A percentile compares a stretch with the other conserved stretches of the same genome.
These are phyloP conservation scores for Psilocybe azurescens DNA, from an alignment of 768 basidiomycete genomes.

Conservation along the genomic window DNA sequence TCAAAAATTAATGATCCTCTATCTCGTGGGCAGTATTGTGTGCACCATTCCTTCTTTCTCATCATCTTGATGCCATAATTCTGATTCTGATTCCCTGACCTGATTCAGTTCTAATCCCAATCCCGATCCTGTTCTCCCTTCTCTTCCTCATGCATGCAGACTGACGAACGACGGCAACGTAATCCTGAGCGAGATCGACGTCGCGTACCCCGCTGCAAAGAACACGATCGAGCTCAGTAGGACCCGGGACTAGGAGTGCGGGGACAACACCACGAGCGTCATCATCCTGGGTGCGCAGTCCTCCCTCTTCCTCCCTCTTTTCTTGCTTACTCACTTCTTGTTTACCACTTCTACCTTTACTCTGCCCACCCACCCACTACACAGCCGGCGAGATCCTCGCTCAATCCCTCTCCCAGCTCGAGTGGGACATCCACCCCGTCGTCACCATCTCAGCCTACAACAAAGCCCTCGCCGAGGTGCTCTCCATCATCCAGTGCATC, in stretches of 20 bases:
- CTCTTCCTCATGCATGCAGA: no score
- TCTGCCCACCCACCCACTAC: conserved; percentile 75
- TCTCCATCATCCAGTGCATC: conserved; percentile 86
- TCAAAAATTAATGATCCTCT: conserved; percentile 99
- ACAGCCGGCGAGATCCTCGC: conserved; percentile 55
- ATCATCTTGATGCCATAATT: no score
- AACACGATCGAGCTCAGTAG: conserved; percentile 99
- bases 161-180: no score
- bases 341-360: no score
- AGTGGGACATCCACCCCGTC: no score
- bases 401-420: no score
- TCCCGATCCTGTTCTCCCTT: no score
- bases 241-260: conserved; percentile 99
- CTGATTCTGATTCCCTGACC: conserved; percentile 1
- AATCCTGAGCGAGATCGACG: conserved; percentile 50
- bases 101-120: no score
- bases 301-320: not conserved
- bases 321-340: not conserved
- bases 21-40: conserved; percentile 99
- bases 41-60: conserved; percentile 40
- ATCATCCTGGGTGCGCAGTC: conserved; percentile 78
- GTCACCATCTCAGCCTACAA: no score
- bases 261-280: conserved; percentile 97
- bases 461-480: conserved; percentile 90
- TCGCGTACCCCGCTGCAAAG: conserved; percentile 98